Percentiles rank a stretch among this genome's conserved stretches.
Evolutionary conservation across 495 filamentous ascomycete species (phyloP).

Genomic region (Penicillium fimorum): DNA sequence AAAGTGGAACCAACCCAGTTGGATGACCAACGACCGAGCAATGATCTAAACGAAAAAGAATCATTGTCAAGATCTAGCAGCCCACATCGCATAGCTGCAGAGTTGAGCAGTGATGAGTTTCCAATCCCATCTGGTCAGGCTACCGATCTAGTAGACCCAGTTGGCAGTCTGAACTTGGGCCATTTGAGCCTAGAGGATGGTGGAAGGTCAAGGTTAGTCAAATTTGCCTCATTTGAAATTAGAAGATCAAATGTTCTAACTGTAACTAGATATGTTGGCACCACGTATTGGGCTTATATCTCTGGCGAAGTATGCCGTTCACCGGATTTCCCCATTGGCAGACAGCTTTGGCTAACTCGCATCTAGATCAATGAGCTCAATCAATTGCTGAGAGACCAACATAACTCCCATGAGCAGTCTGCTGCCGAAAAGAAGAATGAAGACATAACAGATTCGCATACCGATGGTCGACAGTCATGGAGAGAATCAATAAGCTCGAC

Average conservation of each 20-base stretch:
- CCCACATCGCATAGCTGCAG: conserved; percentile 33
- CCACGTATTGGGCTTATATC: conserved; percentile 53
- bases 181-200: conserved; percentile 50
- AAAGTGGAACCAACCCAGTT: conserved; percentile 19
- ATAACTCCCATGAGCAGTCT: conserved; percentile 37
- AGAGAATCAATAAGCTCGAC: conserved; percentile 20
- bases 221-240: not conserved
- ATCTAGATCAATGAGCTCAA: conserved; percentile 49
- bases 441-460: conserved; percentile 18
- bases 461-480: conserved; percentile 20
- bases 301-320: conserved; percentile 43
- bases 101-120: conserved; percentile 46
- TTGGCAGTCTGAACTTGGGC: conserved; percentile 46
- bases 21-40: conserved; percentile 20
- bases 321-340: not conserved
- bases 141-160: conserved; percentile 45
- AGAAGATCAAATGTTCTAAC: conserved; percentile 6
- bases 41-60: conserved; percentile 19
- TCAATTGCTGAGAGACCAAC: conserved; percentile 45
- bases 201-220: conserved; percentile 42
- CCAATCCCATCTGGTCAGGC: conserved; percentile 47
- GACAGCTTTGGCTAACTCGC: not conserved
- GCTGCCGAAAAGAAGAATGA: conserved; percentile 23
- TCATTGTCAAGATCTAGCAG: conserved; percentile 28
- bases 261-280: conserved; percentile 47